Conservation (phyloP, 2,329 filamentous ascomycete species). For the Chaetomium sp. region DNA sequence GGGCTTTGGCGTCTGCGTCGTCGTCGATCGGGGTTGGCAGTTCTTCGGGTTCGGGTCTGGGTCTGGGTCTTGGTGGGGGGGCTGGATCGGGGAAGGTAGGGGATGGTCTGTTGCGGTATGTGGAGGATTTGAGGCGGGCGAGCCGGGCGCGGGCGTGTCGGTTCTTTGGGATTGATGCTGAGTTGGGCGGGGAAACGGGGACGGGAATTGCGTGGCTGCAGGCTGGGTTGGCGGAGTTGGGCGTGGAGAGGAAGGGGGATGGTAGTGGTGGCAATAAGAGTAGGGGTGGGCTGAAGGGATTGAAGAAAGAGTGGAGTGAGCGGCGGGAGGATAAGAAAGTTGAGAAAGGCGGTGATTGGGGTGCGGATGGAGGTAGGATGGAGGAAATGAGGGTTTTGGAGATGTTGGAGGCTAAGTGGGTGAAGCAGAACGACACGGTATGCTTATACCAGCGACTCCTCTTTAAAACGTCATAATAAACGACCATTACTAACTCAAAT, state of each 20-base stretch:
- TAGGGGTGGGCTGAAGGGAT: constrained; percentile 49
- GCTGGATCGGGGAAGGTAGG: constrained; percentile 43
- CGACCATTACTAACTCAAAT: too few species aligned
- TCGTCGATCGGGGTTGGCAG: not conserved
- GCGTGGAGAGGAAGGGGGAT: constrained; percentile 44
- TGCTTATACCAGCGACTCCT: constrained; percentile 24
- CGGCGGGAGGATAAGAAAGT: constrained; percentile 72
- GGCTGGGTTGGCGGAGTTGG: constrained; percentile 69
- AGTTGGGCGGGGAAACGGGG: constrained; percentile 73
- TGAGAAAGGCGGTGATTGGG: constrained; percentile 68
- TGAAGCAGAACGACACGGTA: constrained; percentile 87
- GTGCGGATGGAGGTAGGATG: constrained; percentile 72
- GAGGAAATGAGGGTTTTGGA: constrained; percentile 83
- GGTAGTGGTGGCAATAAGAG: constrained; percentile 36
- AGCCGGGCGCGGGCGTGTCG: constrained; percentile 79
- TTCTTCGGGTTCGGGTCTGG: not conserved
- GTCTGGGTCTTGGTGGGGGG: not conserved
- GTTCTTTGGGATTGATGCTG: constrained; percentile 86
- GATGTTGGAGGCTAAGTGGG: constrained; percentile 84
- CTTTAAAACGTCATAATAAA: too few species aligned
- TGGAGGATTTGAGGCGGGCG: constrained; percentile 66
- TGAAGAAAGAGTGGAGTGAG: constrained; percentile 71
- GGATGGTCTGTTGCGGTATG: constrained; percentile 62
- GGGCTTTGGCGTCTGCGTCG: constrained; percentile 30
- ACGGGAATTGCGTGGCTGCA: constrained; percentile 81